phyloP scores from a whole-genome alignment of 2,329 filamentous ascomycete genomes.

The Botrytis hyacinthi region DNA sequence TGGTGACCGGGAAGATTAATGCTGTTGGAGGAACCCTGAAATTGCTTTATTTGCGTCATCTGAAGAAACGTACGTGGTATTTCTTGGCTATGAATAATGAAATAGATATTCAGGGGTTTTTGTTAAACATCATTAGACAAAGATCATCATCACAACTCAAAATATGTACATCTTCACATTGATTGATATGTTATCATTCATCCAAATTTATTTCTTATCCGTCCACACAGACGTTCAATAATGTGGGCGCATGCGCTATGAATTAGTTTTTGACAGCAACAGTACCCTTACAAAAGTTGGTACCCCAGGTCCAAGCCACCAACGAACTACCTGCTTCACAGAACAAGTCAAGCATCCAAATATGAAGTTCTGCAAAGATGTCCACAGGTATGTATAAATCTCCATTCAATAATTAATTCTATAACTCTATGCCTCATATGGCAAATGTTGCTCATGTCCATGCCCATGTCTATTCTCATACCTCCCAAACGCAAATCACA shows the following conservation, averaged over 20 bases:
- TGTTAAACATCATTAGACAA: not conserved
- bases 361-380: no score
- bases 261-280: not conserved
- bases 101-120: slow-evolving; percentile 7
- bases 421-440: not conserved
- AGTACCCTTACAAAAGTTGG: not conserved
- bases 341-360: not conserved
- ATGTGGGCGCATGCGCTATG: not conserved
- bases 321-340: not conserved
- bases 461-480: not conserved
- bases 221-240: not conserved
- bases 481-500: not conserved
- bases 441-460: no score
- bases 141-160: not conserved
- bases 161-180: not conserved
- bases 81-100: slow-evolving; percentile 4
- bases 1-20: not conserved
- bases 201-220: not conserved
- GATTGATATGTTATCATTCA: not conserved
- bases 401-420: not conserved
- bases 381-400: not conserved
- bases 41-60: slow-evolving; percentile 16
- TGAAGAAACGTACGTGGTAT: slow-evolving; percentile 1
- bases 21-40: not conserved
- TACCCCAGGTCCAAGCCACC: not conserved